A percentile compares a stretch with the other conserved stretches of the same genome.
Conservation (phyloP, 371 early-diverging fungal genomes). For the Thermomucor indicae-seudaticae region DNA sequence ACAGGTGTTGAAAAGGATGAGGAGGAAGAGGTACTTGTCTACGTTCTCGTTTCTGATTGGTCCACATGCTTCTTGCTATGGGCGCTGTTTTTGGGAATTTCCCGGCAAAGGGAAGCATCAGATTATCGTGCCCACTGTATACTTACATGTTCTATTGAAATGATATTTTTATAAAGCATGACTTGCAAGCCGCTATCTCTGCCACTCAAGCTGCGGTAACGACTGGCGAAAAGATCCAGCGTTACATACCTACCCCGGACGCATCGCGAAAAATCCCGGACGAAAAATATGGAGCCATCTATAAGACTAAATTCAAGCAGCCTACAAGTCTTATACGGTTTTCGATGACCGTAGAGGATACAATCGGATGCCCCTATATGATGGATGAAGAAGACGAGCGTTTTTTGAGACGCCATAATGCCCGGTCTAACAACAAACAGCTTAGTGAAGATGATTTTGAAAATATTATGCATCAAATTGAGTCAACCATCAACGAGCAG, state of each 20-base stretch:
- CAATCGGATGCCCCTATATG: constrained; percentile 77
- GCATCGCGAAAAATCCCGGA: constrained; percentile 61
- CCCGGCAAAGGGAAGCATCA: too few relatives aligned
- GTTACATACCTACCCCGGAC: constrained; percentile 92
- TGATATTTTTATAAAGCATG: constrained; percentile 65
- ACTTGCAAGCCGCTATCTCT: constrained; percentile 92
- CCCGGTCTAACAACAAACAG: constrained; percentile 17
- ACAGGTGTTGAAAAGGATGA: constrained; percentile 94
- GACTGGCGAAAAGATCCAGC: constrained; percentile 49
- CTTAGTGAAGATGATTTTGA: constrained; percentile 77
- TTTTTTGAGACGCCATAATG: constrained; percentile 63
- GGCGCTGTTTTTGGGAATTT: too few relatives aligned
- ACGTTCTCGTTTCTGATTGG: constrained; percentile 5
- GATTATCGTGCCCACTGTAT: constrained; percentile 3
- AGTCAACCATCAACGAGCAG: constrained; percentile 46
- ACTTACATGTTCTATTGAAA: constrained; percentile 7
- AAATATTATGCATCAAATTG: constrained; percentile 73
- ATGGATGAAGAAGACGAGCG: constrained; percentile 82
- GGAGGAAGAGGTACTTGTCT: constrained; percentile 65
- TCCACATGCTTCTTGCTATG: too few relatives aligned
- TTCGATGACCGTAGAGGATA: constrained; percentile 85
- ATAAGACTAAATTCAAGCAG: constrained; percentile 61
- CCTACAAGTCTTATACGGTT: constrained; percentile 87
- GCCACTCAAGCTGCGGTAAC: constrained; percentile 69
- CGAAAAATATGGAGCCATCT: constrained; percentile 61